Percentiles rank a stretch among this genome's conserved stretches.
phyloP scores from a whole-genome alignment of 2,329 filamentous ascomycete genomes.

The Macroventuria anomochaeta region DNA sequence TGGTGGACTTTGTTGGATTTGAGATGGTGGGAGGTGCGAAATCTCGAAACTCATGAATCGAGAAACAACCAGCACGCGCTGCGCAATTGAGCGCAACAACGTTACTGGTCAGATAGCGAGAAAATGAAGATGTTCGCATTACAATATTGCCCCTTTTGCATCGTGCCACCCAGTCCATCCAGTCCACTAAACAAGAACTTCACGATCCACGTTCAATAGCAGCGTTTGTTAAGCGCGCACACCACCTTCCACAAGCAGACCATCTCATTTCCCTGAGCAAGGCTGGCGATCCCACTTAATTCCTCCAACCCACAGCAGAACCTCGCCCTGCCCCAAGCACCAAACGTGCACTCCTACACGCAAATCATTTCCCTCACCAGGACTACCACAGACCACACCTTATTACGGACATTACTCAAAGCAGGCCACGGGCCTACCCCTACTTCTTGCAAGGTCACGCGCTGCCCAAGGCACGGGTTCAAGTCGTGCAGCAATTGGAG shows the following conservation, averaged over 20 bases:
- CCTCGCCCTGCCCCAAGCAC: not conserved
- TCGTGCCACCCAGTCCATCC: not conserved
- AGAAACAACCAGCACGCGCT: not conserved
- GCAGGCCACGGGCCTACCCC: too few species aligned
- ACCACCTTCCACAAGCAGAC: not conserved
- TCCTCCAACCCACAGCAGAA: not conserved
- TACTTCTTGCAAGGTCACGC: too few species aligned
- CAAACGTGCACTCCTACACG: not conserved
- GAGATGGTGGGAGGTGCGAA: not conserved
- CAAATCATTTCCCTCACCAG: not conserved
- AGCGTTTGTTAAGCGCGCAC: not conserved
- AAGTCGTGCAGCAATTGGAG: too few species aligned
- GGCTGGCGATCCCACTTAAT: not conserved
- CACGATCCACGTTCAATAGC: conserved; percentile 6
- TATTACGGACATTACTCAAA: not conserved
- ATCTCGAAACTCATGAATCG: too few species aligned
- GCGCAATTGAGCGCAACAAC: not conserved
- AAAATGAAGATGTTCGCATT: conserved; percentile 4
- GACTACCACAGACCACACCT: not conserved
- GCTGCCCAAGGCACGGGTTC: too few species aligned
- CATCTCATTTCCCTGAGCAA: conserved; percentile 1
- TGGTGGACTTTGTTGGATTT: conserved; percentile 6
- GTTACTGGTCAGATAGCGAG: not conserved
- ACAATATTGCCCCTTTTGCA: not conserved
- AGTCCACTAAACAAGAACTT: not conserved